Evolutionary conservation across 176 grass and related monocot species (phyloP).

Genomic region (Rhipidocladum racemiflorum): DNA sequence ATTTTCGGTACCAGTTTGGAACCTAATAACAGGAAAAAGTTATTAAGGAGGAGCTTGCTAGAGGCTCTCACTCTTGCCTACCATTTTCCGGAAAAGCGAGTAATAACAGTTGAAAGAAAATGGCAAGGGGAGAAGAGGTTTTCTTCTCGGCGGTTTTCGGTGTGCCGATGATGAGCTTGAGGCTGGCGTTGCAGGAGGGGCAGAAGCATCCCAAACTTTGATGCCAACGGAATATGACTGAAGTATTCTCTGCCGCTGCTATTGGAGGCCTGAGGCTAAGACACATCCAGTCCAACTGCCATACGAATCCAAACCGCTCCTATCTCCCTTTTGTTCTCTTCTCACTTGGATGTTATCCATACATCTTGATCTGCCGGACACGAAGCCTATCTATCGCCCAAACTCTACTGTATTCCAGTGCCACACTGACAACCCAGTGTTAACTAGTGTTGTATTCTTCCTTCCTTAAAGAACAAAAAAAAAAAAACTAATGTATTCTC

Average conservation of each 20-base stretch:
- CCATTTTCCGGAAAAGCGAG: too few relatives aligned
- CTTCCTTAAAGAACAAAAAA: too few relatives aligned
- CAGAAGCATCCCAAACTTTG: conserved; percentile 28
- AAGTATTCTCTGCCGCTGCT: conserved; percentile 25
- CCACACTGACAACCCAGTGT: background rate
- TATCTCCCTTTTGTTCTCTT: conserved; percentile 15
- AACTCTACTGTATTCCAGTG: background rate
- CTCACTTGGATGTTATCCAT: conserved; percentile 15
- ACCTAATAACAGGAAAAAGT: too few relatives aligned
- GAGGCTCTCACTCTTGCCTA: too few relatives aligned
- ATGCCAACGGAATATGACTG: conserved; percentile 44
- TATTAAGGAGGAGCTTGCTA: too few relatives aligned
- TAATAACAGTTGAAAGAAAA: too few relatives aligned
- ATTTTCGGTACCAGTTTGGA: too few relatives aligned
- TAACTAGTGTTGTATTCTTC: too few relatives aligned
- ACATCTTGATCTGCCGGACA: conserved; percentile 21
- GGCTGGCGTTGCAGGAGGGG: background rate
- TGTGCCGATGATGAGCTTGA: conserved; percentile 2
- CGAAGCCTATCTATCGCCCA: background rate
- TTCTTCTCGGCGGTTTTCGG: background rate
- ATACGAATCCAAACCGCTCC: background rate
- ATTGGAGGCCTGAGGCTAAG: background rate
- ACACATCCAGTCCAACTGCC: conserved; percentile 17
- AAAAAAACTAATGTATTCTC: background rate
- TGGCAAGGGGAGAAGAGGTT: too few relatives aligned